A percentile compares a stretch with the other conserved stretches of the same genome.
Conservation (phyloP, 371 early-diverging fungal species). For the Phascolomyces articulosus region DNA sequence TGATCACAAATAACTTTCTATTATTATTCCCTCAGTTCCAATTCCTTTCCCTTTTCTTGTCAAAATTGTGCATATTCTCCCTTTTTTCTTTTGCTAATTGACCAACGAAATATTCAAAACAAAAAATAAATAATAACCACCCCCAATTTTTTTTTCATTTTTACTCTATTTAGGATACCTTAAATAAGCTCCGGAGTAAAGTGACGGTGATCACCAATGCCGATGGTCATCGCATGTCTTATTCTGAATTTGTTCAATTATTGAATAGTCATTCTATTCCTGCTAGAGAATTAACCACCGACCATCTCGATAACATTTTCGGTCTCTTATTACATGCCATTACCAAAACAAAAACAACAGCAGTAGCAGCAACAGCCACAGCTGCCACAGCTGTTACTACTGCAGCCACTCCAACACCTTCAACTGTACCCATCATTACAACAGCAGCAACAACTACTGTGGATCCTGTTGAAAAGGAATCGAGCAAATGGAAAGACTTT, state of each 20-base stretch:
- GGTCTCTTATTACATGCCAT: conserved; percentile 28
- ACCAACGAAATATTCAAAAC: background rate
- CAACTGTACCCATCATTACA: background rate
- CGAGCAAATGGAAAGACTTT: conserved; percentile 10
- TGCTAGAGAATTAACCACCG: conserved; percentile 30
- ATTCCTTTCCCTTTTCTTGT: background rate
- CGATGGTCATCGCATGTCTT: conserved; percentile 21
- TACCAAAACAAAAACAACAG: conserved; percentile 9
- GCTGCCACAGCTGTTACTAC: conserved; percentile 4
- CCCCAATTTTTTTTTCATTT: too few relatives aligned
- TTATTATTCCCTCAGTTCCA: background rate
- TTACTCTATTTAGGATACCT: conserved; percentile 10
- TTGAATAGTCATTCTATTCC: conserved; percentile 32
- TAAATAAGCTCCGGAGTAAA: conserved; percentile 19
- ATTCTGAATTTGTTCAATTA: conserved; percentile 38
- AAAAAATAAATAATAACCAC: too few relatives aligned
- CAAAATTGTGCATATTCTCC: background rate
- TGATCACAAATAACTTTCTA: too few relatives aligned
- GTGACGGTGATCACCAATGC: conserved; percentile 13
- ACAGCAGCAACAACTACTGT: conserved; percentile 9
- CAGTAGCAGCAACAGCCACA: conserved; percentile 8
- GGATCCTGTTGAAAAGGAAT: background rate
- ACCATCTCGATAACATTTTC: conserved; percentile 43
- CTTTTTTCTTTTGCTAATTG: background rate
- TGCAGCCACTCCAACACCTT: background rate